A percentile compares a stretch with the other conserved stretches of the same genome.
Conservation (phyloP, 1,284 basidiomycete genomes). For the Cutaneotrichosporon sp. region DNA sequence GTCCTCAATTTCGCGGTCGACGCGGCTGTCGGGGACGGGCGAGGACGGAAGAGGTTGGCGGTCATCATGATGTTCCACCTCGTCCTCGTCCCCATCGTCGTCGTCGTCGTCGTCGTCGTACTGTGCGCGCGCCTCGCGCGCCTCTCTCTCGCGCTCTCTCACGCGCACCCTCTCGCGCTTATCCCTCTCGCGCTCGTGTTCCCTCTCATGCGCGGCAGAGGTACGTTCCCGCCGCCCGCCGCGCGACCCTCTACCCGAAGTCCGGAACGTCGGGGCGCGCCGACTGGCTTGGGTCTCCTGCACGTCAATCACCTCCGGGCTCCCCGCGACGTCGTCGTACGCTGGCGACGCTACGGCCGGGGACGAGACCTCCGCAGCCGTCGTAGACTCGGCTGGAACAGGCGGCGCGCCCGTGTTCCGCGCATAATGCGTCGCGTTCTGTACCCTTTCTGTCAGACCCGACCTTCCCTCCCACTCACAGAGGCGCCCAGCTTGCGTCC, state of each 20-base stretch:
- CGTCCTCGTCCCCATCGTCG: neutral
- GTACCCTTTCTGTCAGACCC: constrained; percentile 2
- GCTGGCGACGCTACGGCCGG: neutral
- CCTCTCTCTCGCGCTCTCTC: neutral
- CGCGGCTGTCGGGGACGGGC: neutral
- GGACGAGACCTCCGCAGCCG: neutral
- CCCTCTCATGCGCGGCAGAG: too few species aligned
- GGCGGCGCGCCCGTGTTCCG: constrained; percentile 9
- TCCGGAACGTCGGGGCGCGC: too few species aligned
- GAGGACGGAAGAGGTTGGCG: too few species aligned
- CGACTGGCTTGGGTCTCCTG: too few species aligned
- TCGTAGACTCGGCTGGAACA: neutral
- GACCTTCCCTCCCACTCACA: constrained; percentile 6
- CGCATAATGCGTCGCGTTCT: constrained; percentile 10
- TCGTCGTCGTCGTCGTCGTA: neutral
- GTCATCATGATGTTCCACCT: neutral
- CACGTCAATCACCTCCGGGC: too few species aligned
- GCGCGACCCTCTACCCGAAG: neutral
- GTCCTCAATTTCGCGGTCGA: constrained; percentile 9
- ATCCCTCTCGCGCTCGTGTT: too few species aligned
- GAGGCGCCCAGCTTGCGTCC: constrained; percentile 16
- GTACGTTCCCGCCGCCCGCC: neutral
- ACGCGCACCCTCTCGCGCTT: too few species aligned
- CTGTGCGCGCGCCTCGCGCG: neutral
- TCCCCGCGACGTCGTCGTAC: neutral